Evolutionary conservation across 495 filamentous ascomycete genomes (phyloP), one percentile per base, ranked within the genome.

Genomic region (Bathelium albidoporum): DNA sequence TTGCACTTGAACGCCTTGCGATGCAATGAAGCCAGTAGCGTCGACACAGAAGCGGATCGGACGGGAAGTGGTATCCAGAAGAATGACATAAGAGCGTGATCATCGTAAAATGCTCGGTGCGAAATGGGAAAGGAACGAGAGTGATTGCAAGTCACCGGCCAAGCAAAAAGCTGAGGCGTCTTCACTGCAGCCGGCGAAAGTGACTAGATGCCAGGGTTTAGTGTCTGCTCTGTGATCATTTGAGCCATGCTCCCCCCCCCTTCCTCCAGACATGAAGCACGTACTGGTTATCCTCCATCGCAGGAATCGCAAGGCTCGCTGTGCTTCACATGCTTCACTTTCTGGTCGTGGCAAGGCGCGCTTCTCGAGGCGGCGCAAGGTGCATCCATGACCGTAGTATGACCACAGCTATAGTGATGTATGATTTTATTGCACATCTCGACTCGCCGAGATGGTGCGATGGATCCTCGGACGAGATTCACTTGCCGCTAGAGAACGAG

Each of bases 241-340:
- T 32, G 28, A 22, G 29, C 44, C 28, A 32, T 7, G 52, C 9
- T n/a, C n/a, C n/a, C n/a, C n/a, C n/a, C n/a, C n/a, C n/a, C n/a
- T n/a, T n/a, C n/a, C n/a, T 20, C 22, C n/a, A n/a, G 26, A 41
- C 31, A 59, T 32, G 24, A 55, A 52, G 31, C 58, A 43, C 41
- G 53, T 67, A 65, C 64, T 66, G 62, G 61, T 69, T 66, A 71
- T 49, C n/a, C n/a, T n/a, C 68, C 68, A 60, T 72, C 72, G 59
- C 74, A 76, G 22, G 45, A 60, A 58, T 71, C 72, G 60, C 75
- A 77, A 58, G 73, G 74, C 59, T 75, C 73, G 26, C 71, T 72
- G 63, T 76, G 74, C 43, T 69, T 72, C 64, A 76, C 66, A 14
- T 58, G 63, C 60, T 72, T 74, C 41, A 65, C 71, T 31, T 70